Base-by-base conservation (phyloP, 495 filamentous ascomycete species). In the Talaromyces liani region DNA sequence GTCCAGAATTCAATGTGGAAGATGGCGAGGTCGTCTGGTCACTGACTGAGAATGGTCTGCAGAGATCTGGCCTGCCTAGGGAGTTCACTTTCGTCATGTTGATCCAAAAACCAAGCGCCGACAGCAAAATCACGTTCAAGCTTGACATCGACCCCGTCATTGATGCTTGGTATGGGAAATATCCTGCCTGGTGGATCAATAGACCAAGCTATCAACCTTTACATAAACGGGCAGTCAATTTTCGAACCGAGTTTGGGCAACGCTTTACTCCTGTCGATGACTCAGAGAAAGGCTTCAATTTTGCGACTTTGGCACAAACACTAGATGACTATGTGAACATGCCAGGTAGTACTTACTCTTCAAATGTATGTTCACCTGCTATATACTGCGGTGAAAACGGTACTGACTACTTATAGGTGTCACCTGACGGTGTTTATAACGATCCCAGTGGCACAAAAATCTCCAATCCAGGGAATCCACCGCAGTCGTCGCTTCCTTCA, bases 21-120 rank as follows among this genome's bases (percentile, higher is more conserved):
- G 75, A 79, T 29, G 79, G 74, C 2, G 75, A 79, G 64, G 69
- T 82, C 6, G 74, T 83, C 12, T 84, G 80, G 82, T 80, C 80
- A 0, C 70, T 84, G 1, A 77, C 81, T 49, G 82, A 84, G 55
- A 84, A 84, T 59, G 70, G 63, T 33, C 68, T 82, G 12, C 80
- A 84, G 64, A 71, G 72, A 7, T 79, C 80, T 6, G 82, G 82
- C 8, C 70, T 84, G 1, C 82, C 82, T n/a, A 73, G 80, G 10
- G 82, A 84, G 57, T 83, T 84, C 62, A 82, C 80, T 18, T 83
- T 84, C 66, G 78, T 80, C 6, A 76, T 84, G 75, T 65, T 84
- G 39, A 66, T 81, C n/a, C 71, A 77, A 41, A 79, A 80, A 33
- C 77, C 74, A 0, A 56, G 64, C 3, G 68, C 70, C 6, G 65